Evolutionary conservation across 208 protist genomes (phyloP).

Genomic region (Acanthamoeba divionensis): DNA sequence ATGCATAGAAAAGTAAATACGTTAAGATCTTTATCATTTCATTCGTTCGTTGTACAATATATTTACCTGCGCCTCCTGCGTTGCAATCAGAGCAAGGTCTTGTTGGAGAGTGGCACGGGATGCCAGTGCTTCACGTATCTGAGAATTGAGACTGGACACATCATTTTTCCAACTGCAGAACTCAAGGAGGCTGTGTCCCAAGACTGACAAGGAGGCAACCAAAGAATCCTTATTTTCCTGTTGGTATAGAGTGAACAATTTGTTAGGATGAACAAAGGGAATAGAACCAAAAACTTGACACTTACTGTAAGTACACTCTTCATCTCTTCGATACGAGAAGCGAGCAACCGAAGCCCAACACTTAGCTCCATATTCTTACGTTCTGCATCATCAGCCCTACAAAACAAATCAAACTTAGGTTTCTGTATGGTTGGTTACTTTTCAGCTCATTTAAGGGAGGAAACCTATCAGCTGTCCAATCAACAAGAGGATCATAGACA

Average conservation of each 20-base stretch:
- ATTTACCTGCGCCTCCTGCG: too few species aligned
- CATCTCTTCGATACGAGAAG: slow-evolving; percentile 35
- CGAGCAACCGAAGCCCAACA: slow-evolving; percentile 6
- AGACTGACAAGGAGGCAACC: not conserved
- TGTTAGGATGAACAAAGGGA: not conserved
- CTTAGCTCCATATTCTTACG: not conserved
- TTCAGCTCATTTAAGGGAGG: not conserved
- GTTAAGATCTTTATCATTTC: too few species aligned
- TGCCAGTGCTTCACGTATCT: too few species aligned
- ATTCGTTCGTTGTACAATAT: too few species aligned
- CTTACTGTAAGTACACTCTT: not conserved
- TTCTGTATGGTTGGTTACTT: not conserved
- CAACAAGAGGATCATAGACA: slow-evolving; percentile 84
- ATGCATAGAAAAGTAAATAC: too few species aligned
- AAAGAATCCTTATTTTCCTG: not conserved
- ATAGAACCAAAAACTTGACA: not conserved
- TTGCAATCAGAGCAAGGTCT: too few species aligned
- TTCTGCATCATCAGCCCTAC: slow-evolving; percentile 30
- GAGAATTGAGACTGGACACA: too few species aligned
- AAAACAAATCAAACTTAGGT: not conserved
- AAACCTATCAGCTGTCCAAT: slow-evolving; percentile 34
- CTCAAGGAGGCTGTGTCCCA: not conserved
- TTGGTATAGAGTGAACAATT: not conserved
- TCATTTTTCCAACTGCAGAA: too few species aligned
- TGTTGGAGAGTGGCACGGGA: too few species aligned